Conservation (phyloP, 257 asterid species). For the Pogostemon cablin region DNA sequence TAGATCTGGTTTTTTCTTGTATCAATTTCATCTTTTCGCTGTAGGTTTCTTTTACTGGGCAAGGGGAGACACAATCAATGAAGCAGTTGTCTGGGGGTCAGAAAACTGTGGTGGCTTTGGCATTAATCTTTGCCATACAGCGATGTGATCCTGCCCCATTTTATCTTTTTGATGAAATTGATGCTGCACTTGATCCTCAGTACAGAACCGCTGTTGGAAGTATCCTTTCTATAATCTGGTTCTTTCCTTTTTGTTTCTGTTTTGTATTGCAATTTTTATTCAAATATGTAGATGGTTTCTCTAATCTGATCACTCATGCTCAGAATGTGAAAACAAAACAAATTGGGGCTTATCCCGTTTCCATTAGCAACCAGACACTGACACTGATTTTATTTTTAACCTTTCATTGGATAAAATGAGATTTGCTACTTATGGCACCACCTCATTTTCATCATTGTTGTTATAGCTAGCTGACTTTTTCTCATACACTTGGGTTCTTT, state of each 20-base stretch:
- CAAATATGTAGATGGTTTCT: neutral
- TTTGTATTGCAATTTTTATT: neutral
- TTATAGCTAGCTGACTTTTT: neutral
- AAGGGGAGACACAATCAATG: slow-evolving; percentile 98
- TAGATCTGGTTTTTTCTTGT: slow-evolving; percentile 19
- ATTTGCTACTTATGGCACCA: slow-evolving; percentile 2
- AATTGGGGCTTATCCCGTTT: slow-evolving; percentile 5
- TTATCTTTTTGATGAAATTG: slow-evolving; percentile 98
- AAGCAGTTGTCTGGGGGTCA: slow-evolving; percentile 98
- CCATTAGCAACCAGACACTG: neutral
- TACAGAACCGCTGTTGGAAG: slow-evolving; percentile 99
- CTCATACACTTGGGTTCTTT: slow-evolving; percentile 37
- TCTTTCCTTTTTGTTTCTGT: slow-evolving; percentile 14
- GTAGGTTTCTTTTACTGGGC: slow-evolving; percentile 97
- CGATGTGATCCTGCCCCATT: slow-evolving; percentile 99
- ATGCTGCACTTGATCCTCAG: slow-evolving; percentile 99
- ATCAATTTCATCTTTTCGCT: slow-evolving; percentile 26
- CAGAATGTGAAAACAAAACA: neutral
- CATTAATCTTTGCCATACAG: slow-evolving; percentile 93
- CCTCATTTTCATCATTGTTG: neutral
- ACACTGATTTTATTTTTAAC: neutral
- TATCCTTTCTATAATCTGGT: slow-evolving; percentile 59
- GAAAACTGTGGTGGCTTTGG: slow-evolving; percentile 95
- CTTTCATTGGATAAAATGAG: neutral
- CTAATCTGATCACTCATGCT: slow-evolving; percentile 11